Percentiles rank a stretch among this genome's conserved stretches.
phyloP scores from a whole-genome alignment of 352 stramenopile species.

The Elongisporangium senticosum region DNA sequence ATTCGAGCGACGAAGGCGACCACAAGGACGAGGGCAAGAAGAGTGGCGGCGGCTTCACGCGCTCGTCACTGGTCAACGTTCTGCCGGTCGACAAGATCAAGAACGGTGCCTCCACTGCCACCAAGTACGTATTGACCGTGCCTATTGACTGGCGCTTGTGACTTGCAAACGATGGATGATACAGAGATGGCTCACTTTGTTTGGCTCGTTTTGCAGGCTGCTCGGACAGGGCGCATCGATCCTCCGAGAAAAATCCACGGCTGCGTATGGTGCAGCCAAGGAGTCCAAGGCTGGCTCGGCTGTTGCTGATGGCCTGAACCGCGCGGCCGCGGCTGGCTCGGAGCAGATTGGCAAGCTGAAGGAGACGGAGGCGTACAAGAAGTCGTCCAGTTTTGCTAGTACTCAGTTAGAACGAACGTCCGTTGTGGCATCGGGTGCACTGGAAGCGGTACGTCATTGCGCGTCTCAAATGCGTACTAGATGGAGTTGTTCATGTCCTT shows the following conservation, averaged over 20 bases:
- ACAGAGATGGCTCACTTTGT: conserved; percentile 3
- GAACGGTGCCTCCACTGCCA: conserved; percentile 75
- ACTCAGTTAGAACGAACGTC: conserved; percentile 56
- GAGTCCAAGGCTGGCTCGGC: conserved; percentile 65
- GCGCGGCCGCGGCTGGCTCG: conserved; percentile 50
- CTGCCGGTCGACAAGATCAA: conserved; percentile 86
- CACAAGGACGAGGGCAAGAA: conserved; percentile 39
- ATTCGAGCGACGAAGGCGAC: conserved; percentile 39
- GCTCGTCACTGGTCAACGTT: conserved; percentile 70
- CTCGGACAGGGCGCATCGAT: conserved; percentile 60
- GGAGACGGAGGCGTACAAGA: conserved; percentile 84
- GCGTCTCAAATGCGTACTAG: neutral
- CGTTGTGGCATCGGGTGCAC: conserved; percentile 52
- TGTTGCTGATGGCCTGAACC: conserved; percentile 59
- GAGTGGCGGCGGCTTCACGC: conserved; percentile 17
- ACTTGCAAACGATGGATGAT: neutral
- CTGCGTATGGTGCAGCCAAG: conserved; percentile 72
- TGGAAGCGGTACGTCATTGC: conserved; percentile 49
- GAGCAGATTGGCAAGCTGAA: conserved; percentile 79
- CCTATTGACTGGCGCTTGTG: neutral
- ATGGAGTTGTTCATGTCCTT: conserved; percentile 8
- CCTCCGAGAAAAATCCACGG: conserved; percentile 70
- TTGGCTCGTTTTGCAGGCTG: conserved; percentile 27
- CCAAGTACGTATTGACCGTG: conserved; percentile 45
- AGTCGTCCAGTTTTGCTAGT: conserved; percentile 56